Conservation (phyloP, 805 yeast species). For the Saccharomycopsis sp. region DNA sequence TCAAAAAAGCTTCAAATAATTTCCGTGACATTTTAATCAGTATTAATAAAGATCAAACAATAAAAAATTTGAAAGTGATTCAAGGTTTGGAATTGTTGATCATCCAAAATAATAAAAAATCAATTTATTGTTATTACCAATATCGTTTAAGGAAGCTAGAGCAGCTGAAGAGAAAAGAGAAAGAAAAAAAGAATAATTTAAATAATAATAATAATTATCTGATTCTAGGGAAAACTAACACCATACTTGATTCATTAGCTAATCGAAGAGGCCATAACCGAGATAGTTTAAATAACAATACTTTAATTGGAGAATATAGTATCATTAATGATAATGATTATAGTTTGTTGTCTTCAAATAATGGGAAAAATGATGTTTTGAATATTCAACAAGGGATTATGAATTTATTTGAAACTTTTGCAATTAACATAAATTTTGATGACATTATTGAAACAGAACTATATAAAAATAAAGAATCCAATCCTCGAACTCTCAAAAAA, state of each 20-base stretch:
- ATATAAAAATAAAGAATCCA: conserved; percentile 4
- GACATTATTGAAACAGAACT: background rate
- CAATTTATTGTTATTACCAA: conserved; percentile 4
- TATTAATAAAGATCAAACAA: conserved; percentile 1
- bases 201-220: no score
- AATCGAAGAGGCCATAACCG: conserved; percentile 1
- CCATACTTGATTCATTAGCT: conserved; percentile 5
- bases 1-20: conserved; percentile 1
- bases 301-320: conserved; percentile 12
- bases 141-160: background rate
- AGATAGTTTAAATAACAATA: background rate
- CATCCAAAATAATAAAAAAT: conserved; percentile 6
- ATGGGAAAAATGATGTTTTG: background rate
- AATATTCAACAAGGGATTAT: conserved; percentile 3
- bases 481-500: no score
- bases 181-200: background rate
- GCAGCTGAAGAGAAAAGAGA: background rate
- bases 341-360: background rate
- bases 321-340: conserved; percentile 11
- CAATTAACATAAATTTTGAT: conserved; percentile 1
- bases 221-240: background rate
- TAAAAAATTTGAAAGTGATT: conserved; percentile 1
- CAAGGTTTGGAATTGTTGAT: conserved; percentile 6
- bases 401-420: conserved; percentile 3
- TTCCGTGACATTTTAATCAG: background rate